Evolutionary conservation across 108 stramenopile species (phyloP).

Genomic region (Skeletonema marinoi): DNA sequence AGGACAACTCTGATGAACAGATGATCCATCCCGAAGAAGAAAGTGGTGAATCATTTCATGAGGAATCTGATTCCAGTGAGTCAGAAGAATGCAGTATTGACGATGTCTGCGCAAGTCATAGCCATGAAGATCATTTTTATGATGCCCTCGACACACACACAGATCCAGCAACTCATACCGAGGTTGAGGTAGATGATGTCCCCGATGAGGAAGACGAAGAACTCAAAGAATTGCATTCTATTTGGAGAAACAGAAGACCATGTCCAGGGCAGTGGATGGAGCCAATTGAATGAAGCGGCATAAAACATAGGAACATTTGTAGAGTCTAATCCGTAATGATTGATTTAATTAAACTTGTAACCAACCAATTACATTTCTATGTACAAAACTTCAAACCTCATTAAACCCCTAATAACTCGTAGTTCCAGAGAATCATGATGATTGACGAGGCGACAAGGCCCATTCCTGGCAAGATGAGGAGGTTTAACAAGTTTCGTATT

Average conservation of each 20-base stretch:
- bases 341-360: not conserved
- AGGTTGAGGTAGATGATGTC: constrained; percentile 63
- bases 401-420: constrained; percentile 28
- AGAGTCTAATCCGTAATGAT: not conserved
- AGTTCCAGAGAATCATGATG: constrained; percentile 28
- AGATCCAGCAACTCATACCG: constrained; percentile 7
- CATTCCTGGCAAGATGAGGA: constrained; percentile 58
- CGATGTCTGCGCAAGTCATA: not conserved
- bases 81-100: not conserved
- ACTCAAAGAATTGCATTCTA: constrained; percentile 39
- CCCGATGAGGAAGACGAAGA: constrained; percentile 63
- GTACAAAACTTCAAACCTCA: not conserved
- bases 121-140: not conserved
- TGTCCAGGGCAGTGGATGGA: constrained; percentile 66
- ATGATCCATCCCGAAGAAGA: not conserved
- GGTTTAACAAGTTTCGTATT: constrained; percentile 65
- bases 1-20: not conserved
- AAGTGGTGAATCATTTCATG: not conserved
- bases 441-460: constrained; percentile 26
- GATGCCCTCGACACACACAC: not conserved
- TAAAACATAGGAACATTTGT: not conserved
- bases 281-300: constrained; percentile 40
- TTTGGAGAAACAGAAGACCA: constrained; percentile 58
- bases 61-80: not conserved
- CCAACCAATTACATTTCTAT: not conserved